Base-by-base conservation (phyloP, 495 filamentous ascomycete genomes). In the Sordaria brevicollis region DNA sequence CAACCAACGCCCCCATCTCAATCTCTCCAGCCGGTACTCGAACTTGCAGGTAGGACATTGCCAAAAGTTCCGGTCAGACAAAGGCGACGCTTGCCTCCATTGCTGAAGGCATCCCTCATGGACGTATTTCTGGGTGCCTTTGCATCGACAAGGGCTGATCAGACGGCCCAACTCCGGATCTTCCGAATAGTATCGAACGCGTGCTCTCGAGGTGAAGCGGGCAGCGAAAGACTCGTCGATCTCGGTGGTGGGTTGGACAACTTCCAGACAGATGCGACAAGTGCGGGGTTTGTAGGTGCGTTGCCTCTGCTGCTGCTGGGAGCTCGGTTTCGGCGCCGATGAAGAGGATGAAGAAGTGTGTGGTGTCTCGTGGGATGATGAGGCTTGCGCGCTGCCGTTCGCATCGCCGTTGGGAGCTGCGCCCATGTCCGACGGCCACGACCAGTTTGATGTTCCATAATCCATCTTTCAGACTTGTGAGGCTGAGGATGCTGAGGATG, bases 181-280 rank as follows among this genome's bases (percentile, higher is more conserved):
- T 66, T 86, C 82, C 2, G 93, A 94, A 17, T 90, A 85, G 74
- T 97, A 97, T 68, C 86, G 85, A 41, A 93, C 89, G 67, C 87
- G 86, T 17, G 91, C 83, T 68, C 78, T 74, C 34, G 86, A 80
- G 57, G 89, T 84, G 67, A 94, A 84, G 19, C 85, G 84, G 1
- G 88, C 86, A 15, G 91, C 74, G 70, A 84, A 81, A 21, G 89
- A 87, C 2, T 85, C 79, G 29, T 87, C 84, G 66, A 89, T 82
- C 54, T 93, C 85, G 73, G 89, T 90, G 11, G 92, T 94, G 3
- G 94, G 92, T 37, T 88, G 80, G 33, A 97, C 92, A 1, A 84
- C 89, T 72, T 97, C 95, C 65, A 97, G 83, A 76, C 95, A 99
- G 72, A 99, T 99, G 67, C 95, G 92, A 78, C 95, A 99, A 68